Conservation (phyloP, 495 filamentous ascomycete genomes). For the Neurospora africana region DNA sequence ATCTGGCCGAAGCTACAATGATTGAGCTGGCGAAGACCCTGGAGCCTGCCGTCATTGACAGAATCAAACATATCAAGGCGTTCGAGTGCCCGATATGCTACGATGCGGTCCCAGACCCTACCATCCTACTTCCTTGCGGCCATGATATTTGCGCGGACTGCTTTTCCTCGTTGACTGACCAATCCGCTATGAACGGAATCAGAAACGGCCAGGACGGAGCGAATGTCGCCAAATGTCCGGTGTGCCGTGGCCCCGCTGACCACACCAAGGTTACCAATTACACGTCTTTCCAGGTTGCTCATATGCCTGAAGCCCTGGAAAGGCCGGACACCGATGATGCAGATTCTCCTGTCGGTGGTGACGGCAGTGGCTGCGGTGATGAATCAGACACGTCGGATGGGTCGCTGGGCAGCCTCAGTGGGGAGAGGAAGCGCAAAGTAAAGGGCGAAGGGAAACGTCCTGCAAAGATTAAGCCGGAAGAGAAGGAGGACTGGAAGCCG, state of each 20-base stretch:
- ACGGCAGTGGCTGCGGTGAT: constrained; percentile 26
- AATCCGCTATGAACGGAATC: constrained; percentile 35
- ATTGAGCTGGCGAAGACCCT: constrained; percentile 56
- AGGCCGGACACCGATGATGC: constrained; percentile 19
- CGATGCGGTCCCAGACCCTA: constrained; percentile 62
- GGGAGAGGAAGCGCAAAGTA: constrained; percentile 18
- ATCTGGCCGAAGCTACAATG: constrained; percentile 45
- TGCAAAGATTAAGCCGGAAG: constrained; percentile 14
- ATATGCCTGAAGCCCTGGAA: constrained; percentile 43
- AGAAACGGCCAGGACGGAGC: constrained; percentile 47
- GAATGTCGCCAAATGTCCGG: constrained; percentile 56
- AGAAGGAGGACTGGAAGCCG: neutral
- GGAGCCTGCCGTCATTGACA: constrained; percentile 47
- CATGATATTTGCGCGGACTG: constrained; percentile 75
- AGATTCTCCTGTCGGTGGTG: constrained; percentile 28
- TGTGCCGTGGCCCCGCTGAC: constrained; percentile 57
- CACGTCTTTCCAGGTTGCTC: constrained; percentile 61
- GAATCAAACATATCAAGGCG: constrained; percentile 51
- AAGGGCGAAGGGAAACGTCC: constrained; percentile 8
- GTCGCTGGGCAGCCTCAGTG: constrained; percentile 37
- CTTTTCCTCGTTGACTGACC: constrained; percentile 61
- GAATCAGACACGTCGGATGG: neutral
- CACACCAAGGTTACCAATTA: constrained; percentile 63
- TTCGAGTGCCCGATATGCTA: constrained; percentile 74
- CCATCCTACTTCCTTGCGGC: constrained; percentile 77